Conservation (phyloP, 225 moss, liverwort and hornwort species). For the Anthoceros angustus region DNA sequence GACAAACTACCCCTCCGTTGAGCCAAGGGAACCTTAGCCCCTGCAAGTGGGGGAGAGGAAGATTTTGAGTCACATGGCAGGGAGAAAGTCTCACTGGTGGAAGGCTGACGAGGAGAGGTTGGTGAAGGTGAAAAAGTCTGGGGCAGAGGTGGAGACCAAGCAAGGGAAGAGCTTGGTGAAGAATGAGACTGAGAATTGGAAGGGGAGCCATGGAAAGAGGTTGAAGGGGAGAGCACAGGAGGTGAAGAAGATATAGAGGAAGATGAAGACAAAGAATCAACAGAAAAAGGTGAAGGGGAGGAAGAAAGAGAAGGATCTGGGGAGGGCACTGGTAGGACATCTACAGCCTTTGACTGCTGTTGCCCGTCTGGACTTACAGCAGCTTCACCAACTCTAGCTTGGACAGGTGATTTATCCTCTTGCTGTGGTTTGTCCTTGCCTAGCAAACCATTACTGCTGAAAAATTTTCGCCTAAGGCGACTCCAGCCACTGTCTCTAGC, state of each 20-base stretch:
- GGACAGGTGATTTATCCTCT: background rate
- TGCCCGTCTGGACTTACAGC: background rate
- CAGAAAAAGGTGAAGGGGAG: constrained; percentile 11
- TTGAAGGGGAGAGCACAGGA: constrained; percentile 15
- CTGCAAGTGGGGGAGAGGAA: background rate
- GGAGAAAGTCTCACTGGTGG: constrained; percentile 1
- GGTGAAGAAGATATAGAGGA: constrained; percentile 12
- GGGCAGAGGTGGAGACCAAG: constrained; percentile 11
- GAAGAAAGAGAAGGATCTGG: constrained; percentile 20
- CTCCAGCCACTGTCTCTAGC: constrained; percentile 23
- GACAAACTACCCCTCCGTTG: constrained; percentile 9
- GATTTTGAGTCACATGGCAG: constrained; percentile 1
- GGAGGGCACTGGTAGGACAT: constrained; percentile 6
- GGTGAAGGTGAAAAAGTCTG: background rate
- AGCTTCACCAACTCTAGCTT: background rate
- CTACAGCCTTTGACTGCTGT: constrained; percentile 6
- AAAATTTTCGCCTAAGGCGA: constrained; percentile 7
- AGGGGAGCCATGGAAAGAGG: constrained; percentile 8
- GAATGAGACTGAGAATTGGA: constrained; percentile 12
- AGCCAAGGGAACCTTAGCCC: background rate
- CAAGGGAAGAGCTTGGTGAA: constrained; percentile 10
- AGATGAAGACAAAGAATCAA: constrained; percentile 10
- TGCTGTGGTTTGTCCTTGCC: constrained; percentile 5
- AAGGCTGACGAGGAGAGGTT: background rate
- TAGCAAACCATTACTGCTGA: constrained; percentile 8